These are phyloP conservation scores for Lunasporangiospora selenospora DNA, from an alignment of 192 early-diverging fungal species.

Conservation along the genomic window DNA sequence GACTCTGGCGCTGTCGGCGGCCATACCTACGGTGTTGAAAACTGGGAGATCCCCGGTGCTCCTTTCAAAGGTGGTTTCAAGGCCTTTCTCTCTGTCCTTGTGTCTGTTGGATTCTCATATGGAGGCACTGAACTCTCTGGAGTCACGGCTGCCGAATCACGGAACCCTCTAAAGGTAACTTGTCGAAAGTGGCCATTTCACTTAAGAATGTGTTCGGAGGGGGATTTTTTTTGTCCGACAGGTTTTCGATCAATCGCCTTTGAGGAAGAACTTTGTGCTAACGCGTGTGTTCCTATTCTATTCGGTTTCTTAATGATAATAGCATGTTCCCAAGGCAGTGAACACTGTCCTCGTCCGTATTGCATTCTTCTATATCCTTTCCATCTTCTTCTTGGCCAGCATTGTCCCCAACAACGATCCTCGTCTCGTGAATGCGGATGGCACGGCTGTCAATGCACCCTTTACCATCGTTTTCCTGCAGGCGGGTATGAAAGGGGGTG, in stretches of 20 bases:
- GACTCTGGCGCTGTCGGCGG: constrained; percentile 68
- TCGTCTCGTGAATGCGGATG: constrained; percentile 40
- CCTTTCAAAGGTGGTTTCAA: constrained; percentile 64
- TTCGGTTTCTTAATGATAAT: too few species aligned
- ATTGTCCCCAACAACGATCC: constrained; percentile 67
- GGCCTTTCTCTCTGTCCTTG: constrained; percentile 69
- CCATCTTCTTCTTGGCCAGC: constrained; percentile 69
- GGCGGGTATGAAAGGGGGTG: constrained; percentile 56
- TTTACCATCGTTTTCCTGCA: constrained; percentile 69
- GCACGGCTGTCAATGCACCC: constrained; percentile 58
- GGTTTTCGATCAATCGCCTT: too few species aligned
- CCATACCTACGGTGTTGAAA: constrained; percentile 60
- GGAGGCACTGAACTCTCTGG: constrained; percentile 91
- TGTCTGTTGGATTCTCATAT: constrained; percentile 81
- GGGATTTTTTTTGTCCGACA: too few species aligned
- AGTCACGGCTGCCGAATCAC: constrained; percentile 88
- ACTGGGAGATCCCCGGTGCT: constrained; percentile 68
- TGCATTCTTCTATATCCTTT: constrained; percentile 68
- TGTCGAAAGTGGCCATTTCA: too few species aligned
- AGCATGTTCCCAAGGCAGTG: constrained; percentile 74
- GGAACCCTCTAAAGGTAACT: constrained; percentile 62
- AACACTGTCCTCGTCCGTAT: constrained; percentile 68
- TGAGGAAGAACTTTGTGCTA: too few species aligned
- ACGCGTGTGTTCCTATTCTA: too few species aligned
- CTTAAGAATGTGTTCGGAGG: too few species aligned